phyloP scores from a whole-genome alignment of 768 basidiomycete species.

The Pleurotus salmoneostramineus region DNA sequence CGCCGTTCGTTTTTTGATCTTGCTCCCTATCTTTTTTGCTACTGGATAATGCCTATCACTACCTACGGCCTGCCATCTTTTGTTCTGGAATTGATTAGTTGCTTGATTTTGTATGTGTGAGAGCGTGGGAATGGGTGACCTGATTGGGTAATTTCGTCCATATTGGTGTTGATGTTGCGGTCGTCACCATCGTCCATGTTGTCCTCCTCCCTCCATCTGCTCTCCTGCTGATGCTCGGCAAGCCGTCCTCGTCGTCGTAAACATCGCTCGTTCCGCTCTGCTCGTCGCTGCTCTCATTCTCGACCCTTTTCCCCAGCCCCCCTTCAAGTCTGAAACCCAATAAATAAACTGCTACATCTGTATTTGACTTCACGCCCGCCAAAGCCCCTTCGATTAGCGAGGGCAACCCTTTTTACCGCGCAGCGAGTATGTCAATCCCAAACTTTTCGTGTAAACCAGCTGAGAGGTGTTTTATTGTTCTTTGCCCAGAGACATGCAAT shows the following conservation, averaged over 20 bases:
- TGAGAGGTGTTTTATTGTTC: slow-evolving; percentile 1
- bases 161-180: background rate
- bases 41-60: slow-evolving; percentile 26
- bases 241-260: background rate
- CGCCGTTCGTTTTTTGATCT: slow-evolving; percentile 4
- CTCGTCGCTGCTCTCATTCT: slow-evolving; percentile 2
- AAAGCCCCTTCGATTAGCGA: background rate
- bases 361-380: background rate
- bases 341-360: background rate
- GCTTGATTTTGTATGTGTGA: background rate
- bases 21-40: slow-evolving; percentile 16
- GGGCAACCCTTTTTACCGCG: background rate
- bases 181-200: slow-evolving; percentile 1
- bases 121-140: background rate
- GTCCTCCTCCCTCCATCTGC: background rate
- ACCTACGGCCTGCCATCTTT: slow-evolving; percentile 26
- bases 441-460: background rate
- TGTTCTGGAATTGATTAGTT: slow-evolving; percentile 24
- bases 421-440: background rate
- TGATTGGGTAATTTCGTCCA: background rate
- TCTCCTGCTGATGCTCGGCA: background rate
- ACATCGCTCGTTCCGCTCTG: background rate
- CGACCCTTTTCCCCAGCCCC: background rate
- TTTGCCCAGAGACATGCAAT: slow-evolving; percentile 33
- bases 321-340: background rate